Conservation (phyloP, 75 land plant species). For the Chamaecyparis obtusa region DNA sequence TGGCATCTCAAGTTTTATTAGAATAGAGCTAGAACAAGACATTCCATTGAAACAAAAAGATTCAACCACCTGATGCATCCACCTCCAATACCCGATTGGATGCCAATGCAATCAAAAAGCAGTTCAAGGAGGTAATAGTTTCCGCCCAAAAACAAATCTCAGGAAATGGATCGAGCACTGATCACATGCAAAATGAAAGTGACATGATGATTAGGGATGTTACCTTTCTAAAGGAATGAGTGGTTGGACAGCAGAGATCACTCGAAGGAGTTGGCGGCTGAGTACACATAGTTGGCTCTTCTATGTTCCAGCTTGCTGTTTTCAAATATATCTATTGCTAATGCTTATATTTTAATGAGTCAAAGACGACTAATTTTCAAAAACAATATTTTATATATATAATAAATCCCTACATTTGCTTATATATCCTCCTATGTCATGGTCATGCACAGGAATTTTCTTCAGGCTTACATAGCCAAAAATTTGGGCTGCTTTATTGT, state of each 20-base stretch:
- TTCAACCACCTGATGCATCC: background rate
- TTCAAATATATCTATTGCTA: background rate
- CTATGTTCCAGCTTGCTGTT: background rate
- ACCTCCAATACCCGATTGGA: background rate
- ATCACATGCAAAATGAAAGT: background rate
- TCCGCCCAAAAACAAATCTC: background rate
- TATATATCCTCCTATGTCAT: background rate
- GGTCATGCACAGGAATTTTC: background rate
- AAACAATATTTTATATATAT: background rate
- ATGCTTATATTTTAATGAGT: background rate
- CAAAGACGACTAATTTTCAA: background rate
- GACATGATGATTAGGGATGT: background rate
- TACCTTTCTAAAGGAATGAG: background rate
- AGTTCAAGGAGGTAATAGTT: background rate
- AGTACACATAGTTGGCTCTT: background rate
- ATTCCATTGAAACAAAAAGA: background rate
- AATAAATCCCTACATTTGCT: background rate
- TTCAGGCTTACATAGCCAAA: background rate
- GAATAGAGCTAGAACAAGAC: background rate
- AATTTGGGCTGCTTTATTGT: background rate
- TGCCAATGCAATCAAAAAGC: background rate
- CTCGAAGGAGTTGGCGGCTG: background rate
- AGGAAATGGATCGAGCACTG: background rate
- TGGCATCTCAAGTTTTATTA: background rate
- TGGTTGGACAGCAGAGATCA: background rate